Evolutionary conservation across 2,329 filamentous ascomycete genomes (phyloP), one percentile per base, ranked within the genome.

Genomic region (Lasiodiplodia citricola): DNA sequence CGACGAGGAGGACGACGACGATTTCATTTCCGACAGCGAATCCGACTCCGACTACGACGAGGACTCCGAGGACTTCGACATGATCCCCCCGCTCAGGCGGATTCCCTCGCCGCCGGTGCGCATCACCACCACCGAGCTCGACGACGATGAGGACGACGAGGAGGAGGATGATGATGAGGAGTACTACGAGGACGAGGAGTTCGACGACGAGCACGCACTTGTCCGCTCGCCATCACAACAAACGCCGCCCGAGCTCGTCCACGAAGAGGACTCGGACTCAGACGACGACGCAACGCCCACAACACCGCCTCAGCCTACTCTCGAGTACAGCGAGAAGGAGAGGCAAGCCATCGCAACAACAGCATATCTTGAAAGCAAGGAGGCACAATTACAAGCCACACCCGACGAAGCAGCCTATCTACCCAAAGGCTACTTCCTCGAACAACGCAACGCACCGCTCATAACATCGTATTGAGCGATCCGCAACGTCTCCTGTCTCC

Each of bases 1-100:
- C 84, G 84, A 89, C 71, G 86, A 86, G 72, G 89, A 91, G 73
- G 87, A 87, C 72, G 84, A 85, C 72, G 70, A 80, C 76, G 79
- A 81, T 68, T 76, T 75, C 23, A 77, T 79, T 69, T 83, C 81
- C 51, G 83, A 85, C 73, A 80, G 77, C 37, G 86, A 88, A 67
- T 87, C 84, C 16, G 86, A 87, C 70, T 84, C 81, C 10, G 83
- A 85, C 47, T 80, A 83, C 75, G 85, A 86, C 72, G 85, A 87
- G 69, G 84, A 85, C 68, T 83, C 85, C 71, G 67, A 65, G 51
- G 81, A 80, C 85, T 80, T 79, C 71, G 80, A 83, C 74, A 81
- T 82, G 76, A 77, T 83, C 71, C 73, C 81, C 25, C 74, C 82
- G 56, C 70, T 78, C 66, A 77, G 80, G 70, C 78, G 77, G 73